Conservation (phyloP, 768 basidiomycete species). For the Pleurotus djamor region DNA sequence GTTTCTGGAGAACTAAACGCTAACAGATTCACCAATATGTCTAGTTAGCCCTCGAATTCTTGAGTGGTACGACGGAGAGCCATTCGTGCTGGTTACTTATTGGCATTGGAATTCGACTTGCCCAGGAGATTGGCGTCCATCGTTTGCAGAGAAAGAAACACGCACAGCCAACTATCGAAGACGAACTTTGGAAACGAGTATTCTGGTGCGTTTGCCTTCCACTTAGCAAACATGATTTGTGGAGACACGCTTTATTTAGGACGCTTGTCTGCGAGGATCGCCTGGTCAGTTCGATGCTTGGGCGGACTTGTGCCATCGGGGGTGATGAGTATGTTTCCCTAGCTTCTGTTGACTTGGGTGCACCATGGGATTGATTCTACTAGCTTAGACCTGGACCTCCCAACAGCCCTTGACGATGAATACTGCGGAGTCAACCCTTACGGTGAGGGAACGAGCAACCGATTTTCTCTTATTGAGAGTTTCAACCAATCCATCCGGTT, state of each 20-base stretch:
- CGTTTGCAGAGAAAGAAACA: slow-evolving; percentile 30
- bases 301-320: slow-evolving; percentile 69
- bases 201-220: slow-evolving; percentile 43
- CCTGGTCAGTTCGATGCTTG: slow-evolving; percentile 45
- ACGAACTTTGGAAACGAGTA: slow-evolving; percentile 74
- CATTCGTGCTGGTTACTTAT: slow-evolving; percentile 63
- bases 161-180: slow-evolving; percentile 42
- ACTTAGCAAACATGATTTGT: neutral
- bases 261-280: slow-evolving; percentile 48
- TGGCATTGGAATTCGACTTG: slow-evolving; percentile 64
- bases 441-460: slow-evolving; percentile 50
- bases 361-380: neutral
- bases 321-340: slow-evolving; percentile 63
- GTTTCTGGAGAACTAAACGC: neutral
- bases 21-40: neutral
- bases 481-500: slow-evolving; percentile 58
- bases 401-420: slow-evolving; percentile 63
- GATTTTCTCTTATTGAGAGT: slow-evolving; percentile 34
- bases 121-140: slow-evolving; percentile 78
- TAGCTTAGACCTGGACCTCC: slow-evolving; percentile 73
- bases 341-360: neutral
- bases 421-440: slow-evolving; percentile 66
- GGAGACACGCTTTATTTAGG: slow-evolving; percentile 25
- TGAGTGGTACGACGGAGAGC: slow-evolving; percentile 43
- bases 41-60: slow-evolving; percentile 47